phyloP scores from a whole-genome alignment of 2,329 filamentous ascomycete species.

The Microsporum audouinii region DNA sequence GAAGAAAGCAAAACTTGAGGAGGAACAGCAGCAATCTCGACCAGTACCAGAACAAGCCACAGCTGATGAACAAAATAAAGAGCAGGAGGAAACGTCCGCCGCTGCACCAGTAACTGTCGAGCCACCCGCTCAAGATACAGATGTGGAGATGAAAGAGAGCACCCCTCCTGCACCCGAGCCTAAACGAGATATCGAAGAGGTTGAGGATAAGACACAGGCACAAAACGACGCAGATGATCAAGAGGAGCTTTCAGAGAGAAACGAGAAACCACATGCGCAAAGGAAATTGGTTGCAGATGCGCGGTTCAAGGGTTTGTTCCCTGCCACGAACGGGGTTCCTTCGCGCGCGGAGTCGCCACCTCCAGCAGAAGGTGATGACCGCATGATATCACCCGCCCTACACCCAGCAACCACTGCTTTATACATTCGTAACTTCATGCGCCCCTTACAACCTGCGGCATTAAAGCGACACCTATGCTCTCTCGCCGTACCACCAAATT shows the following conservation, averaged over 20 bases:
- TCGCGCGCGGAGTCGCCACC: conserved; percentile 20
- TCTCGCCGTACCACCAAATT: conserved; percentile 52
- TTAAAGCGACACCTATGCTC: conserved; percentile 58
- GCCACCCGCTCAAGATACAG: neutral
- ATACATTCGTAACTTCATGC: conserved; percentile 85
- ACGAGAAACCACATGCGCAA: conserved; percentile 17
- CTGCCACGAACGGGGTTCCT: conserved; percentile 20
- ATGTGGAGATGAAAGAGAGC: conserved; percentile 4
- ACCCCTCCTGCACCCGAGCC: neutral
- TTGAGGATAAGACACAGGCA: conserved; percentile 6
- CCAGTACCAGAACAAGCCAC: neutral
- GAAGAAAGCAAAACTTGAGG: conserved; percentile 44
- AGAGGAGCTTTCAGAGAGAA: conserved; percentile 15
- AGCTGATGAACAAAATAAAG: neutral
- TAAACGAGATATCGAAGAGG: neutral
- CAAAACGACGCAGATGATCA: conserved; percentile 6
- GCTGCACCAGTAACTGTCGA: neutral
- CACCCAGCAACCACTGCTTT: conserved; percentile 65
- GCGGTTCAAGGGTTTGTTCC: conserved; percentile 41
- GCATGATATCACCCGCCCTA: conserved; percentile 43
- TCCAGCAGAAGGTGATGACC: conserved; percentile 28
- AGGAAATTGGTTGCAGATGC: conserved; percentile 31
- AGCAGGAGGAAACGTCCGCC: neutral
- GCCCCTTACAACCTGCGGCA: conserved; percentile 59
- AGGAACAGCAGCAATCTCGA: conserved; percentile 16